Conservation (phyloP, 2,329 filamentous ascomycete genomes). For the Fusarium sp. region DNA sequence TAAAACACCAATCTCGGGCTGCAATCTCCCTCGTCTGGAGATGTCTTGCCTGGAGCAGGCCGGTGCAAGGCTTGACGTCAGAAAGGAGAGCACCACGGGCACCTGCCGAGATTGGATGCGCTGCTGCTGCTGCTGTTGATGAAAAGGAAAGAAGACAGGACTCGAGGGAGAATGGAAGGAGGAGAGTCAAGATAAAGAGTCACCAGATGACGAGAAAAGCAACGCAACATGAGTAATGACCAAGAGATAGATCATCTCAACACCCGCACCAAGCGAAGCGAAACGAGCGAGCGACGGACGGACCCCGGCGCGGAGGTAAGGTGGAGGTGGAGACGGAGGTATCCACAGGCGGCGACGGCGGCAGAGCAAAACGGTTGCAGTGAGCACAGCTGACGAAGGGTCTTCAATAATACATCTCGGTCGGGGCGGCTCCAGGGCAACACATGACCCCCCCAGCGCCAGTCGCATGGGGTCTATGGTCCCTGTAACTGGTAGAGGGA, state of each 20-base stretch:
- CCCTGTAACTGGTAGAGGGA: neutral
- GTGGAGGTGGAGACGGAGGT: neutral
- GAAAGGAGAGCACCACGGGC: neutral
- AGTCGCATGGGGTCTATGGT: neutral
- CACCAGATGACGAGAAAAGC: neutral
- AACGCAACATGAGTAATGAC: neutral
- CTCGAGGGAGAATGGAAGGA: neutral
- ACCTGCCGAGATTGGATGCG: neutral
- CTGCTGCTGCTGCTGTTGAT: neutral
- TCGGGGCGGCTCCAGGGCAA: neutral
- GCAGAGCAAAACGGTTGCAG: neutral
- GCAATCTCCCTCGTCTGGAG: neutral
- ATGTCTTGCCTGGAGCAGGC: neutral
- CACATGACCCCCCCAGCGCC: neutral
- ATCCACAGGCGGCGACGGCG: neutral
- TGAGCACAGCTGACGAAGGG: neutral
- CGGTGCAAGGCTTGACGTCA: neutral
- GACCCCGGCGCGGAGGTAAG: neutral
- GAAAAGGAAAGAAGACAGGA: neutral
- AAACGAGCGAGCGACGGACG: neutral
- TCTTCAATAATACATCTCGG: neutral
- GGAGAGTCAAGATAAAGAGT: neutral
- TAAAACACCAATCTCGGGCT: neutral
- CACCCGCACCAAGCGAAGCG: neutral
- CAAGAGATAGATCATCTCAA: neutral